Evolutionary conservation across 441 rosid genomes (phyloP).

Genomic region (Pelargonium fulgidum): DNA sequence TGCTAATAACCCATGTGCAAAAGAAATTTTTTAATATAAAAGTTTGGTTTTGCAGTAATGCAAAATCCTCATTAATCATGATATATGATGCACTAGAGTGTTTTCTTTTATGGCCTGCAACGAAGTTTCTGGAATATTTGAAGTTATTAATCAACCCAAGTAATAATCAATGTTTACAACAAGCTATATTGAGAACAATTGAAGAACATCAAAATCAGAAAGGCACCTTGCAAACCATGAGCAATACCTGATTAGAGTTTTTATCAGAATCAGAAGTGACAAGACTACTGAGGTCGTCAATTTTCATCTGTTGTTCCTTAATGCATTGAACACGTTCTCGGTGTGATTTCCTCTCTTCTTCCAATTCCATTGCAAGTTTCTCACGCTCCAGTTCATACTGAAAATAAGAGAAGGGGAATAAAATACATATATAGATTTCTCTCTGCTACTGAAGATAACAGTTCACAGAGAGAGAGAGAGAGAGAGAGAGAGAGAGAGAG

Average conservation of each 20-base stretch:
- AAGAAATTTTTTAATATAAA: no score
- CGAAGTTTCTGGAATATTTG: no score
- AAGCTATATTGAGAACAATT: no score
- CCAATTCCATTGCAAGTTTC: conserved; percentile 72
- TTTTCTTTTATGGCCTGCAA: no score
- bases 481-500: no score
- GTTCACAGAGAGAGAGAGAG: neutral
- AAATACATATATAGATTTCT: neutral
- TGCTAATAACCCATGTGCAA: no score
- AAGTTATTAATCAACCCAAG: no score
- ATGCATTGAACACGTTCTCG: conserved; percentile 56
- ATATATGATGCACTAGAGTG: no score
- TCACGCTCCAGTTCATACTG: conserved; percentile 88
- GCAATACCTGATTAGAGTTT: conserved; percentile 51
- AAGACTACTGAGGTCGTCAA: conserved; percentile 49
- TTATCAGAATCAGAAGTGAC: conserved; percentile 37
- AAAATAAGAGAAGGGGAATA: conserved; percentile 15
- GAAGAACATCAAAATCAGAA: no score
- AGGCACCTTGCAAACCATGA: conserved; percentile 12
- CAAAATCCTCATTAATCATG: no score
- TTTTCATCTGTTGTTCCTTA: conserved; percentile 64
- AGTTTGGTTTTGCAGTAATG: no score
- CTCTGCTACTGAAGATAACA: neutral
- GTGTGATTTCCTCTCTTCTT: conserved; percentile 77
- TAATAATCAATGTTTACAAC: no score